phyloP scores from a whole-genome alignment of 1,284 basidiomycete genomes.

The Naganishia sp. region DNA sequence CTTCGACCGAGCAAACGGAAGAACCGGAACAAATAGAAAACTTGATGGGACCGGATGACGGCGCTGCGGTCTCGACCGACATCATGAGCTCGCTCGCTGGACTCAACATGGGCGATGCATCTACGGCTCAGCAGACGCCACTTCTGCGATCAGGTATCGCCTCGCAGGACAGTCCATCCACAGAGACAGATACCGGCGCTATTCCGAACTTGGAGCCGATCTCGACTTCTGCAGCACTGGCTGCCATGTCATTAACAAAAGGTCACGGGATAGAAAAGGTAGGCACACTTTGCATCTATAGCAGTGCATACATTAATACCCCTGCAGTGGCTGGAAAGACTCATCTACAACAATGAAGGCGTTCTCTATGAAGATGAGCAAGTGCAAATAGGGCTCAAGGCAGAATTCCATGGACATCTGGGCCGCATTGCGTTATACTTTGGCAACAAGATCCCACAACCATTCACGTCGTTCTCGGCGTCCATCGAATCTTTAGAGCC shows the following conservation, averaged over 20 bases:
- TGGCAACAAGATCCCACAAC: slow-evolving; percentile 88
- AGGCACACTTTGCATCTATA: background rate
- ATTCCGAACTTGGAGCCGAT: slow-evolving; percentile 32
- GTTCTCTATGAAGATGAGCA: slow-evolving; percentile 94
- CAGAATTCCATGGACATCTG: slow-evolving; percentile 87
- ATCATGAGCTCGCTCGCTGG: slow-evolving; percentile 78
- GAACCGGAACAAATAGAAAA: slow-evolving; percentile 32
- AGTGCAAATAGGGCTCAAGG: slow-evolving; percentile 94
- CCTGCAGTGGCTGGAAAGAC: slow-evolving; percentile 74
- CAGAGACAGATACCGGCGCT: slow-evolving; percentile 20
- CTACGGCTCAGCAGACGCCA: slow-evolving; percentile 48
- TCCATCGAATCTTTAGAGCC: slow-evolving; percentile 72
- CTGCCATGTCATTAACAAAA: slow-evolving; percentile 56
- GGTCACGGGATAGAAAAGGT: slow-evolving; percentile 72
- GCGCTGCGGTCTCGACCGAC: slow-evolving; percentile 56
- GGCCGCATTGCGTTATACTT: slow-evolving; percentile 92
- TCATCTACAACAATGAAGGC: slow-evolving; percentile 78
- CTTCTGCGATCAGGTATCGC: slow-evolving; percentile 31
- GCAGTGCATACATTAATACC: background rate
- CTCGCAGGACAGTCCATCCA: slow-evolving; percentile 9
- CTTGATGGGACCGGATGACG: slow-evolving; percentile 47
- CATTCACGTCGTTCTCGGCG: slow-evolving; percentile 86
- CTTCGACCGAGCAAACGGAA: slow-evolving; percentile 16
- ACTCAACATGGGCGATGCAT: slow-evolving; percentile 66
- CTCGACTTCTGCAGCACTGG: slow-evolving; percentile 31